phyloP scores from a whole-genome alignment of 768 basidiomycete genomes.

The Xerocomellus intermedius region DNA sequence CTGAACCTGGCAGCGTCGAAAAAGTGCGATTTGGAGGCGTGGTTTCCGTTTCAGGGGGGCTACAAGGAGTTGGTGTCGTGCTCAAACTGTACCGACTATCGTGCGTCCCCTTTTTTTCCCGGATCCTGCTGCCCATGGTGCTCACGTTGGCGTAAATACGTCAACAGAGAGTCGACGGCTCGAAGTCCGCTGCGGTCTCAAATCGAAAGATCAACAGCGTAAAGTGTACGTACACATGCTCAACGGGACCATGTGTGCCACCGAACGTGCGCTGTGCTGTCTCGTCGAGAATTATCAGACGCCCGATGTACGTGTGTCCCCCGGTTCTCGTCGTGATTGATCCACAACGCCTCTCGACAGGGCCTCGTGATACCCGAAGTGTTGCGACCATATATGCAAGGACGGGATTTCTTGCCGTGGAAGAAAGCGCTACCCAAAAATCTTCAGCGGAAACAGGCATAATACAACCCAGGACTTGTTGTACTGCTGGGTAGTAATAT shows the following conservation, averaged over 20 bases:
- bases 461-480: neutral
- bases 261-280: constrained; percentile 94
- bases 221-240: constrained; percentile 99
- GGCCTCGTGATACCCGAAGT: constrained; percentile 89
- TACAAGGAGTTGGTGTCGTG: constrained; percentile 98
- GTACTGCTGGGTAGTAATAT: neutral
- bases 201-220: constrained; percentile 83
- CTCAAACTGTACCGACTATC: constrained; percentile 99
- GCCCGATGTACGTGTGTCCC: constrained; percentile 60
- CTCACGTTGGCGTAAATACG: neutral
- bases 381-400: constrained; percentile 93
- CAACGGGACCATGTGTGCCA: constrained; percentile 96
- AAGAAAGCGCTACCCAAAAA: constrained; percentile 79
- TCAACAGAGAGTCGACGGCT: constrained; percentile 82
- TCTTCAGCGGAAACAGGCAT: constrained; percentile 69
- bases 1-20: constrained; percentile 95
- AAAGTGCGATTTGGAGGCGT: constrained; percentile 97
- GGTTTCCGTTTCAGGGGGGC: constrained; percentile 96
- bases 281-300: constrained; percentile 99
- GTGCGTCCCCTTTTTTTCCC: constrained; percentile 49
- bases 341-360: constrained; percentile 39
- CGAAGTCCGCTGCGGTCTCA: constrained; percentile 92
- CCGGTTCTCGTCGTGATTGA: neutral
- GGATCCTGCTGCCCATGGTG: neutral
- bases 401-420: constrained; percentile 85